Percentiles rank a stretch among this genome's conserved stretches.
These are phyloP conservation scores for Fusarium avenaceum DNA, from an alignment of 2,329 filamentous ascomycete genomes.

Conservation along the genomic window DNA sequence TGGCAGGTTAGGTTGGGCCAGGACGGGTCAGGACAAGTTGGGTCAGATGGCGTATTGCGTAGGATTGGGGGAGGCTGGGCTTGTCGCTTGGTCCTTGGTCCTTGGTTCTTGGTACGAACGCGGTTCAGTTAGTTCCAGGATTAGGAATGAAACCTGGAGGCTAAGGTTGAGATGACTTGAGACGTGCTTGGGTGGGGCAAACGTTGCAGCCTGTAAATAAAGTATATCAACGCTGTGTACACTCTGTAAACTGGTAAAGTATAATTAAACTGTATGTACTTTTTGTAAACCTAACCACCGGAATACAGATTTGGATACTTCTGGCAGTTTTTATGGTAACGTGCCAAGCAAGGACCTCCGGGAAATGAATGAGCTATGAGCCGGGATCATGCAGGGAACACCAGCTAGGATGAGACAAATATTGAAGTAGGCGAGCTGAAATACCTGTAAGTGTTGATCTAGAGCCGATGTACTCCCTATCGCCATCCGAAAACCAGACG, in stretches of 20 bases:
- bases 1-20: constrained; percentile 21
- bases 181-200: constrained; percentile 47
- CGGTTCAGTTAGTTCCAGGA: constrained; percentile 47
- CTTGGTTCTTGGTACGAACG: constrained; percentile 33
- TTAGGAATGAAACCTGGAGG: constrained; percentile 47
- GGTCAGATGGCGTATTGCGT: constrained; percentile 24
- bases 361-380: constrained; percentile 15
- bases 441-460: background rate
- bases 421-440: constrained; percentile 11
- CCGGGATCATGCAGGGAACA: constrained; percentile 26
- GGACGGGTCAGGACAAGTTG: constrained; percentile 7
- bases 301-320: no score
- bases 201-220: constrained; percentile 15
- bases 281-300: background rate
- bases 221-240: background rate
- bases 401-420: constrained; percentile 34
- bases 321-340: background rate
- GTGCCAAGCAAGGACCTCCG: background rate
- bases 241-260: background rate
- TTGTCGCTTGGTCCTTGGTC: constrained; percentile 16
- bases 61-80: constrained; percentile 39
- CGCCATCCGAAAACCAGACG: background rate
- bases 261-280: background rate
- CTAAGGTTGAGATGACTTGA: constrained; percentile 19
- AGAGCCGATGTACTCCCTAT: background rate